phyloP scores from a whole-genome alignment of 768 basidiomycete species.

The Xanthoconium purpureum region DNA sequence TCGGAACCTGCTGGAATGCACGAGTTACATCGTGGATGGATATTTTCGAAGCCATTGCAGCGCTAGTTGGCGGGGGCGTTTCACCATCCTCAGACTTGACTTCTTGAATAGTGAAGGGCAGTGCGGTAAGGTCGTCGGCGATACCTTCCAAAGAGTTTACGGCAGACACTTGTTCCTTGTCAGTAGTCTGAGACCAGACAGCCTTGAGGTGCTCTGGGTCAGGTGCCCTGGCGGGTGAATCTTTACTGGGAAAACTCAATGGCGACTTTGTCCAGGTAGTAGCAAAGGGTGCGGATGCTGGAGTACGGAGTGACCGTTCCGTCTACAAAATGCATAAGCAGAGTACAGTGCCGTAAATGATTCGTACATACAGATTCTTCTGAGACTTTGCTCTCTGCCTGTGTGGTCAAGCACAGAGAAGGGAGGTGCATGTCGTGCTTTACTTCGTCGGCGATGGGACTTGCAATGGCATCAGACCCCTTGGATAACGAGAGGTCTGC shows the following conservation, averaged over 20 bases:
- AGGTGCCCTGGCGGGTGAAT: conserved; percentile 63
- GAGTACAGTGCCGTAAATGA: neutral
- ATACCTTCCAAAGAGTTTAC: conserved; percentile 84
- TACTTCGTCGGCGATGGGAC: conserved; percentile 9
- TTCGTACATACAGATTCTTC: conserved; percentile 51
- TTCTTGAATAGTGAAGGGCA: conserved; percentile 81
- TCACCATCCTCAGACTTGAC: conserved; percentile 85
- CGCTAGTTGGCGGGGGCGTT: conserved; percentile 65
- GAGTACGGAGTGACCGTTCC: conserved; percentile 47
- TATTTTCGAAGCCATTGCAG: conserved; percentile 64
- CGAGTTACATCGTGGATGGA: conserved; percentile 79
- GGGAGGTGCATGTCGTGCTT: conserved; percentile 13
- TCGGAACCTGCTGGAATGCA: conserved; percentile 83
- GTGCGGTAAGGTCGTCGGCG: conserved; percentile 72
- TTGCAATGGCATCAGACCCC: conserved; percentile 6
- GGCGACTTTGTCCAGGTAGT: conserved; percentile 53
- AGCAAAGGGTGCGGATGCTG: conserved; percentile 37
- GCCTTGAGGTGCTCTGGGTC: conserved; percentile 85
- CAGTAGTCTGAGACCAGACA: conserved; percentile 78
- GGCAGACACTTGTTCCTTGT: conserved; percentile 60
- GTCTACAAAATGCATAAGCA: conserved; percentile 29
- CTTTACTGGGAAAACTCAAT: conserved; percentile 57
- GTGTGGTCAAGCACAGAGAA: conserved; percentile 22
- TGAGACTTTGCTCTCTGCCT: conserved; percentile 47
- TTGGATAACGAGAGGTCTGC: conserved; percentile 4